These are phyloP conservation scores for Senna tora DNA, from an alignment of 306 rosid genomes.

Conservation along the genomic window DNA sequence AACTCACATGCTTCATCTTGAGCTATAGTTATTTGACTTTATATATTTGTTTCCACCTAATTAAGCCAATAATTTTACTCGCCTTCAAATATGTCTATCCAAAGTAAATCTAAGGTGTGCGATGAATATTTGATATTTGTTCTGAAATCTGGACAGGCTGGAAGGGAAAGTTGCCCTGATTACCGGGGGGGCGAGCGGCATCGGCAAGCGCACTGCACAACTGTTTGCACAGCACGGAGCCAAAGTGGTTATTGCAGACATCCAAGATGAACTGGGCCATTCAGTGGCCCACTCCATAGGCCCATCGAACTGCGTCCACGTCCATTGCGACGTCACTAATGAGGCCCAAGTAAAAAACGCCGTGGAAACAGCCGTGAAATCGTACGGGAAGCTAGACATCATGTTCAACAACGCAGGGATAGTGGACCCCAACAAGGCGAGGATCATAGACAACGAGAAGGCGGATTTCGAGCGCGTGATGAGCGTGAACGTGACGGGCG, in stretches of 20 bases:
- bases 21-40: not conserved
- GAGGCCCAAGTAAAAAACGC: slow-evolving; percentile 66
- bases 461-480: slow-evolving; percentile 74
- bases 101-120: too few relatives aligned
- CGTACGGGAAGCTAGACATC: slow-evolving; percentile 69
- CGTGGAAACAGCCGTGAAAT: slow-evolving; percentile 40
- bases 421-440: slow-evolving; percentile 44
- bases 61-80: too few relatives aligned
- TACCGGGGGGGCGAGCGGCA: slow-evolving; percentile 91
- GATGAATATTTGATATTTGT: too few relatives aligned
- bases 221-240: slow-evolving; percentile 70
- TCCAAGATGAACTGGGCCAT: slow-evolving; percentile 72
- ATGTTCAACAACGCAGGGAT: slow-evolving; percentile 90
- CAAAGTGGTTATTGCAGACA: slow-evolving; percentile 63
- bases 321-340: slow-evolving; percentile 74
- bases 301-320: slow-evolving; percentile 40
- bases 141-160: slow-evolving; percentile 43
- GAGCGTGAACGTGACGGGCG: slow-evolving; percentile 61
- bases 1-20: not conserved
- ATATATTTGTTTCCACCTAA: too few relatives aligned
- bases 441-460: slow-evolving; percentile 64
- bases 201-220: slow-evolving; percentile 68
- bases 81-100: too few relatives aligned
- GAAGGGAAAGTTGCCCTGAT: slow-evolving; percentile 83
- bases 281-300: slow-evolving; percentile 47